Percentiles rank a stretch among this genome's conserved stretches.
These are phyloP conservation scores for Cymbopogon flexuosus DNA, from an alignment of 202 grass and related monocot species.

Conservation along the genomic window DNA sequence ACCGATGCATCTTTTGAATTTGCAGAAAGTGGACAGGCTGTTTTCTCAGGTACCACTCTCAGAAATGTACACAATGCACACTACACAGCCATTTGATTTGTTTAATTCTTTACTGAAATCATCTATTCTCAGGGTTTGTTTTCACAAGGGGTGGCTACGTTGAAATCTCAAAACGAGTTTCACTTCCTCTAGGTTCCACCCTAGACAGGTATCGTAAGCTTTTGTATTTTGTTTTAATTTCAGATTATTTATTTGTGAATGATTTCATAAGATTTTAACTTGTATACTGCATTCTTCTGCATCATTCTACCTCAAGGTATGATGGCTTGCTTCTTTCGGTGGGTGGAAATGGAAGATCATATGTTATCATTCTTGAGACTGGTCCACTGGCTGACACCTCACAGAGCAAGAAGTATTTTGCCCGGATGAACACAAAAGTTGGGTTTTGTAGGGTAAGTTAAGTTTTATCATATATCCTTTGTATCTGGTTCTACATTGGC, in stretches of 20 bases:
- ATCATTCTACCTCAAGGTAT: constrained; percentile 45
- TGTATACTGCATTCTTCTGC: constrained; percentile 1
- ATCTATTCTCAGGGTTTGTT: constrained; percentile 72
- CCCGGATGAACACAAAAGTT: constrained; percentile 88
- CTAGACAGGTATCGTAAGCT: constrained; percentile 65
- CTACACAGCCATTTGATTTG: background rate
- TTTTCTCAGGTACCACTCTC: constrained; percentile 57
- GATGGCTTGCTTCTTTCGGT: constrained; percentile 93
- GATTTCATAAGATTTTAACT: constrained; percentile 5
- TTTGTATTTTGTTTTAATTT: background rate
- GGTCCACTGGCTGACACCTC: constrained; percentile 90
- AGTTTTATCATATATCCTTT: background rate
- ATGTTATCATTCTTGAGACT: constrained; percentile 94
- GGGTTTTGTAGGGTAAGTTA: constrained; percentile 89
- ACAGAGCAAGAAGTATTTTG: constrained; percentile 87
- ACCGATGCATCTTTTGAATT: constrained; percentile 87
- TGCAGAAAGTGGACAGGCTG: constrained; percentile 47
- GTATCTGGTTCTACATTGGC: background rate
- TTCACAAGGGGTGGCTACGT: constrained; percentile 87
- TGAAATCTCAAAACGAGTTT: constrained; percentile 74
- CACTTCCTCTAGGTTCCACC: constrained; percentile 87
- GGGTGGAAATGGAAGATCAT: constrained; percentile 87
- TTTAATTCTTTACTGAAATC: background rate
- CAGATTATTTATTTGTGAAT: background rate
- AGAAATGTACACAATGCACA: background rate